Conservation (phyloP, 768 basidiomycete species). For the Phaffia australis region DNA sequence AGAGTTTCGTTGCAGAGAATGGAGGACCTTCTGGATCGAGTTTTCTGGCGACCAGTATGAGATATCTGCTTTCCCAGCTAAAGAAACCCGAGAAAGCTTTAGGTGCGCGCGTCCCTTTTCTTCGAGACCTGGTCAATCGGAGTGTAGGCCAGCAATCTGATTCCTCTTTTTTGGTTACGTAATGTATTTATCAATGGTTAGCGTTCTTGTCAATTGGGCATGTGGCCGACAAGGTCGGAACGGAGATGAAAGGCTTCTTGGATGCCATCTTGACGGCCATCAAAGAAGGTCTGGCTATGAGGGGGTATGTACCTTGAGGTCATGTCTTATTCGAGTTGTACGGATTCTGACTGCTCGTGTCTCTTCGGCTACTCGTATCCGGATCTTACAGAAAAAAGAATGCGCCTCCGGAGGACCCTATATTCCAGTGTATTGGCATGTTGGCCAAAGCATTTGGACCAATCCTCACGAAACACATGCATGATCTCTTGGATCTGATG, state of each 20-base stretch:
- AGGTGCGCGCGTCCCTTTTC: conserved; percentile 45
- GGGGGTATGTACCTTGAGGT: conserved; percentile 52
- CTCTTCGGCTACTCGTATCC: neutral
- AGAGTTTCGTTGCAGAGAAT: conserved; percentile 62
- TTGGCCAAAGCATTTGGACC: conserved; percentile 88
- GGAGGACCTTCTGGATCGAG: conserved; percentile 11
- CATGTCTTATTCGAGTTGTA: neutral
- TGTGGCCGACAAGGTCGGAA: conserved; percentile 77
- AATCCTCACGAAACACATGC: conserved; percentile 85
- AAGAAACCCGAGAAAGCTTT: conserved; percentile 84
- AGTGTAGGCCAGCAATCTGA: neutral
- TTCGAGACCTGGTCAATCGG: neutral
- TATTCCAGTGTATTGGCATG: conserved; percentile 97
- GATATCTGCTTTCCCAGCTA: conserved; percentile 72
- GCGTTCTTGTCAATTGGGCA: conserved; percentile 96
- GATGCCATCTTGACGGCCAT: conserved; percentile 82
- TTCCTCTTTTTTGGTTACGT: conserved; percentile 16
- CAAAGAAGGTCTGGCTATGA: conserved; percentile 71
- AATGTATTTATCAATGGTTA: conserved; percentile 34
- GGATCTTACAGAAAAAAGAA: conserved; percentile 53
- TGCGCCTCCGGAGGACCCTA: conserved; percentile 82
- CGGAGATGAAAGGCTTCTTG: conserved; percentile 91
- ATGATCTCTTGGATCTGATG: conserved; percentile 95
- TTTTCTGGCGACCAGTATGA: conserved; percentile 89
- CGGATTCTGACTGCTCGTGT: neutral